These are phyloP conservation scores for Venturia effusa DNA, from an alignment of 2,329 filamentous ascomycete species.

Conservation along the genomic window DNA sequence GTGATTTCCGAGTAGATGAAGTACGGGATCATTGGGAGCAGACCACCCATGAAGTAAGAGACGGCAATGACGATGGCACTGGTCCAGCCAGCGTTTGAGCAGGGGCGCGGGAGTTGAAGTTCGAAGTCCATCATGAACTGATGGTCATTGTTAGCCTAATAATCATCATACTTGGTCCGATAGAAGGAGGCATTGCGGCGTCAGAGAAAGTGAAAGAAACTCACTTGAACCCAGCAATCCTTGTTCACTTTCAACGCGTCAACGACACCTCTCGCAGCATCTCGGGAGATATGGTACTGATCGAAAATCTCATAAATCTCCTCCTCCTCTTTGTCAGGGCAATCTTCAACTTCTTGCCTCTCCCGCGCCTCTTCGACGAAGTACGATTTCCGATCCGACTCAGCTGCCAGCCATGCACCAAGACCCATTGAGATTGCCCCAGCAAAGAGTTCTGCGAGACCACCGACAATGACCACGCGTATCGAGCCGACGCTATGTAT, in stretches of 20 bases:
- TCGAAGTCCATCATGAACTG: conserved; percentile 13
- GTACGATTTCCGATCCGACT: conserved; percentile 7
- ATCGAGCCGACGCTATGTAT: conserved; percentile 17
- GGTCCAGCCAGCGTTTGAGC: conserved; percentile 6
- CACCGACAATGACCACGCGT: conserved; percentile 42
- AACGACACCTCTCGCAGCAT: conserved; percentile 6
- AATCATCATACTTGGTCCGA: background rate
- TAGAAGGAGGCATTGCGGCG: background rate
- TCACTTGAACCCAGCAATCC: conserved; percentile 10
- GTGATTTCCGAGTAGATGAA: conserved; percentile 10
- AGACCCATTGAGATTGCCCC: conserved; percentile 74
- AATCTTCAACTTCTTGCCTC: conserved; percentile 7
- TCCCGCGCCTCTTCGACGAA: conserved; percentile 10
- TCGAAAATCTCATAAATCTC: conserved; percentile 12
- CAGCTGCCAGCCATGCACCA: conserved; percentile 59
- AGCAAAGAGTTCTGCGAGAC: conserved; percentile 63
- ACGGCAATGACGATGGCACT: conserved; percentile 12
- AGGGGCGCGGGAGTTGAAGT: conserved; percentile 11
- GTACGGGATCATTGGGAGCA: conserved; percentile 12
- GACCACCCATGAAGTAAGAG: conserved; percentile 13
- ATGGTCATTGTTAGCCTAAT: background rate
- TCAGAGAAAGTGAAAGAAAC: background rate
- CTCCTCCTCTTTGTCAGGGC: conserved; percentile 7
- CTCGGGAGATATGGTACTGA: conserved; percentile 8
- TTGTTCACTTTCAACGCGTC: conserved; percentile 7